A percentile compares a stretch with the other conserved stretches of the same genome.
Evolutionary conservation across 1,139 yeast species (phyloP).

Genomic region (Saccharomyces hybrid): DNA sequence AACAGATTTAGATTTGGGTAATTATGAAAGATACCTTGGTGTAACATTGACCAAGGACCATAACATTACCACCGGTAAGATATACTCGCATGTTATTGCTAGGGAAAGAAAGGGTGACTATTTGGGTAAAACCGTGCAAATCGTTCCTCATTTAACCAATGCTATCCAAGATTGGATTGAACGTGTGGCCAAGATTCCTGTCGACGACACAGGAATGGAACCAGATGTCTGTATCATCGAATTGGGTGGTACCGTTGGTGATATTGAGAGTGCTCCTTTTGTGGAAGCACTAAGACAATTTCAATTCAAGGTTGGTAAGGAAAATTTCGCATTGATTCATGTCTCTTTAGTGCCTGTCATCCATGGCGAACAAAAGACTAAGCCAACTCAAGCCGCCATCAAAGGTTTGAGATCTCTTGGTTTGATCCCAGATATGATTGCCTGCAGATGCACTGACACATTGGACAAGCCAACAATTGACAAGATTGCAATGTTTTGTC

Average conservation of each 20-base stretch:
- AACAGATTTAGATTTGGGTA: conserved; percentile 95
- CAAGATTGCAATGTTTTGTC: conserved; percentile 98
- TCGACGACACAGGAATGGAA: conserved; percentile 80
- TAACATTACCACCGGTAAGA: conserved; percentile 96
- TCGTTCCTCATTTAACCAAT: conserved; percentile 94
- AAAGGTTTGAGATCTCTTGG: conserved; percentile 94
- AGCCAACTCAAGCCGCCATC: conserved; percentile 98
- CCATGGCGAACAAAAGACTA: conserved; percentile 97
- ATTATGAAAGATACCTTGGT: conserved; percentile 92
- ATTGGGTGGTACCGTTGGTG: conserved; percentile 99
- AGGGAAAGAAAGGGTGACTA: conserved; percentile 96
- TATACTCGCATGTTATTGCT: conserved; percentile 88
- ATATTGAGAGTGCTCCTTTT: conserved; percentile 96
- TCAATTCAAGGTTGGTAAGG: conserved; percentile 92
- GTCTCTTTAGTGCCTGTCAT: conserved; percentile 96
- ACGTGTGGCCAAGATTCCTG: conserved; percentile 83
- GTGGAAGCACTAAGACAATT: conserved; percentile 98
- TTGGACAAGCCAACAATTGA: conserved; percentile 79
- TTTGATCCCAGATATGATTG: conserved; percentile 91
- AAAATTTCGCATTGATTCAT: conserved; percentile 90
- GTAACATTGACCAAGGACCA: conserved; percentile 89
- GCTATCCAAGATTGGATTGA: conserved; percentile 99
- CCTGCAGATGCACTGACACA: conserved; percentile 88
- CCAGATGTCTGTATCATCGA: conserved; percentile 95
- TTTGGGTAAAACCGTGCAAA: conserved; percentile 98